These are phyloP conservation scores for Stentor coeruleus DNA, from an alignment of 73 alveolate species.

Conservation along the genomic window DNA sequence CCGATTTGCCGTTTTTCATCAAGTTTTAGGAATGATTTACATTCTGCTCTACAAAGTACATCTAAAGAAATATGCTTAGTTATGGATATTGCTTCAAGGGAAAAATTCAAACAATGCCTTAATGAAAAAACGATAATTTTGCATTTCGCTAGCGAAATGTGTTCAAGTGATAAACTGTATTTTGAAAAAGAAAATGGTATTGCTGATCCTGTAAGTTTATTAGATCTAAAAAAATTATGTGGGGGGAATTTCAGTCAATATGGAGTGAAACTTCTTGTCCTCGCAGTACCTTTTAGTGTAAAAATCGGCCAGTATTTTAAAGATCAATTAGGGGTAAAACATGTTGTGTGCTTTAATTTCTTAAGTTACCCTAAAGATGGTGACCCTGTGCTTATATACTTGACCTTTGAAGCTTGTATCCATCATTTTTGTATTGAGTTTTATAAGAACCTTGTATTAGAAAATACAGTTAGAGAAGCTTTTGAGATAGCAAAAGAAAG, in stretches of 20 bases:
- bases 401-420: slow-evolving; percentile 6
- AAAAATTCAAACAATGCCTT: background rate
- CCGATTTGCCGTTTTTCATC: slow-evolving; percentile 11
- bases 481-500: slow-evolving; percentile 8
- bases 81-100: slow-evolving; percentile 1
- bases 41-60: background rate
- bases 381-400: background rate
- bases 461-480: background rate
- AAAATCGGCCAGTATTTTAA: background rate
- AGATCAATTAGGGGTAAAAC: slow-evolving; percentile 13
- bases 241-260: background rate
- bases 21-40: background rate
- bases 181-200: slow-evolving; percentile 21
- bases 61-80: background rate
- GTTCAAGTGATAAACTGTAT: background rate
- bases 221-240: background rate
- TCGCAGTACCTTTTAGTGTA: slow-evolving; percentile 1
- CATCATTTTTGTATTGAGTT: slow-evolving; percentile 20
- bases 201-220: background rate
- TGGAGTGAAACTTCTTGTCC: background rate
- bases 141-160: slow-evolving; percentile 9
- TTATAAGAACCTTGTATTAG: slow-evolving; percentile 4
- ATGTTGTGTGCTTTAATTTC: background rate
- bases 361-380: slow-evolving; percentile 22
- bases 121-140: background rate